A percentile compares a stretch with the other conserved stretches of the same genome.
phyloP scores from a whole-genome alignment of 352 stramenopile species.

The Phytopythium vexans region DNA sequence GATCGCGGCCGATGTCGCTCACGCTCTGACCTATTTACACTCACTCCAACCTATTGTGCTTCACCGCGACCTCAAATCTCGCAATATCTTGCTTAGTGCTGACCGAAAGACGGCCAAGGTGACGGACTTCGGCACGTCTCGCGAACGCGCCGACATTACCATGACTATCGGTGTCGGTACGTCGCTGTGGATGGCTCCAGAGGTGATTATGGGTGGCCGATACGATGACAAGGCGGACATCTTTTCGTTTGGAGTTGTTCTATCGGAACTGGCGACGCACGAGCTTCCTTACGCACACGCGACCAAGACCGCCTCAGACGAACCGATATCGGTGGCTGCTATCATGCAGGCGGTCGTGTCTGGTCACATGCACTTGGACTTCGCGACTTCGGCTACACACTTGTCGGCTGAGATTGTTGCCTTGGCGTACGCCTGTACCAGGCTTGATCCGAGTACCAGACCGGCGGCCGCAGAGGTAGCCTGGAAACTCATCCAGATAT shows the following conservation, averaged over 20 bases:
- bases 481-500: constrained; percentile 41
- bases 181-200: constrained; percentile 38
- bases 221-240: constrained; percentile 43
- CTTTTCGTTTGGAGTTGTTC: constrained; percentile 44
- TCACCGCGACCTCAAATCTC: constrained; percentile 48
- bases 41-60: constrained; percentile 38
- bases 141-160: constrained; percentile 34
- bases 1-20: constrained; percentile 51
- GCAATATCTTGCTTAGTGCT: constrained; percentile 36
- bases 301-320: constrained; percentile 14
- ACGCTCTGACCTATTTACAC: constrained; percentile 64
- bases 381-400: constrained; percentile 28
- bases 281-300: constrained; percentile 28
- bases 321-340: constrained; percentile 27
- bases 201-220: constrained; percentile 41
- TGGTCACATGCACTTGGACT: constrained; percentile 35
- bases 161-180: constrained; percentile 45
- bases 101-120: constrained; percentile 15
- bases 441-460: constrained; percentile 41
- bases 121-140: constrained; percentile 46
- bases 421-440: constrained; percentile 40
- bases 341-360: constrained; percentile 49
- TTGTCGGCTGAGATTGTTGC: constrained; percentile 23
- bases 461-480: constrained; percentile 50
- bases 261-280: constrained; percentile 28